These are phyloP conservation scores for Mycena epipterygia DNA, from an alignment of 768 basidiomycete genomes.

Conservation along the genomic window DNA sequence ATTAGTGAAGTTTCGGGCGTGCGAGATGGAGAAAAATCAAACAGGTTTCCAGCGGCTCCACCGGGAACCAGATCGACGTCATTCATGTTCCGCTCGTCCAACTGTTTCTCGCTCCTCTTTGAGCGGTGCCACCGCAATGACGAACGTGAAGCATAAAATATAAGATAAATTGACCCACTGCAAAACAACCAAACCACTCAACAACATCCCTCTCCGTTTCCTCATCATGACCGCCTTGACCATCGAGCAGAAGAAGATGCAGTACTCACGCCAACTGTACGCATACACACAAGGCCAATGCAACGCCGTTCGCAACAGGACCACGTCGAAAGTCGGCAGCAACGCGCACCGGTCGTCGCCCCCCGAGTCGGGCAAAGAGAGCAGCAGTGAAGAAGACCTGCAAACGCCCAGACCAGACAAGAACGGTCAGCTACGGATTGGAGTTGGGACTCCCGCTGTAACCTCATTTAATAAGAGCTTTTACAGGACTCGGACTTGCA, in stretches of 20 bases:
- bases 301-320: constrained; percentile 44
- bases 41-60: constrained; percentile 22
- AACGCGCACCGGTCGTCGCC: neutral
- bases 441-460: neutral
- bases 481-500: constrained; percentile 29
- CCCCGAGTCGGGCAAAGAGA: neutral
- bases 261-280: constrained; percentile 57
- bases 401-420: constrained; percentile 29
- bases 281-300: constrained; percentile 59
- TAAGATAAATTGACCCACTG: neutral
- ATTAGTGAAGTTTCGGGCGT: neutral
- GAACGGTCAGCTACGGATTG: neutral
- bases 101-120: constrained; percentile 31
- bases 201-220: neutral
- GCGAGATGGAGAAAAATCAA: neutral
- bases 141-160: constrained; percentile 33
- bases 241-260: constrained; percentile 52
- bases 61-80: constrained; percentile 27
- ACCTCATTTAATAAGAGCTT: constrained; percentile 27
- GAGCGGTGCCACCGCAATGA: constrained; percentile 42
- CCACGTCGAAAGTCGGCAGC: neutral
- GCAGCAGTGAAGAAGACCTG: constrained; percentile 1
- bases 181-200: neutral
- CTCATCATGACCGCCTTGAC: constrained; percentile 47
- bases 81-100: constrained; percentile 13